Conservation (phyloP, 108 stramenopile genomes). For the Pseudonitzschia pungens region DNA sequence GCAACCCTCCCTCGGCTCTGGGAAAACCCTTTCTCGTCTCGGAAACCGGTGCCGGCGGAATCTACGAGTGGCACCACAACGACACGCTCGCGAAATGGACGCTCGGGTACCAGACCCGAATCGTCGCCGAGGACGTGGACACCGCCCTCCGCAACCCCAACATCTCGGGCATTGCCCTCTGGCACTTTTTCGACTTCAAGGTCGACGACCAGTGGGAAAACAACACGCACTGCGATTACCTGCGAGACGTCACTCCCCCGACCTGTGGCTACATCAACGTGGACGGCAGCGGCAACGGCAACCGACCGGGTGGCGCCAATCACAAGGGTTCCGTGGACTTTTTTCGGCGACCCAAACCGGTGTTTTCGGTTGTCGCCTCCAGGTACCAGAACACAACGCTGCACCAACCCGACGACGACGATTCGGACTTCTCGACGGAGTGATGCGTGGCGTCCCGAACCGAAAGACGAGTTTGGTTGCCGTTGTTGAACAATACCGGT, state of each 20-base stretch:
- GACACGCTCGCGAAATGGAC: constrained; percentile 34
- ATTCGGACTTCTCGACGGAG: too few relatives aligned
- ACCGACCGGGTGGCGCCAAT: constrained; percentile 44
- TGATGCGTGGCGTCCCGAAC: too few relatives aligned
- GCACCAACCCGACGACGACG: too few relatives aligned
- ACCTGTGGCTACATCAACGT: constrained; percentile 43
- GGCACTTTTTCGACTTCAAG: constrained; percentile 57
- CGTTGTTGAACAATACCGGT: too few relatives aligned
- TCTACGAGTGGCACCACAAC: constrained; percentile 48
- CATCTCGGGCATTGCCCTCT: constrained; percentile 38
- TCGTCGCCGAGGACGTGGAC: constrained; percentile 32
- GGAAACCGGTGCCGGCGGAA: constrained; percentile 45
- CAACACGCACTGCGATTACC: constrained; percentile 44
- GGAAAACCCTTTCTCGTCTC: constrained; percentile 47
- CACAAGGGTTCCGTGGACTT: constrained; percentile 50
- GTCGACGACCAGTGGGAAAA: constrained; percentile 34
- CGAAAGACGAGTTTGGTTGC: too few relatives aligned
- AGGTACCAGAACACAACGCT: constrained; percentile 22
- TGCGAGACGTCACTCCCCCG: constrained; percentile 25
- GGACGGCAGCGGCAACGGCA: background rate
- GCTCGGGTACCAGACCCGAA: constrained; percentile 31
- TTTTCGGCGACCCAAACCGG: constrained; percentile 37
- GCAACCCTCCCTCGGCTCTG: background rate
- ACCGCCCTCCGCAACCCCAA: constrained; percentile 29
- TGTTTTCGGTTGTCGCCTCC: constrained; percentile 33